Evolutionary conservation across 306 rosid species (phyloP).

Genomic region (Prunus fruticosa): DNA sequence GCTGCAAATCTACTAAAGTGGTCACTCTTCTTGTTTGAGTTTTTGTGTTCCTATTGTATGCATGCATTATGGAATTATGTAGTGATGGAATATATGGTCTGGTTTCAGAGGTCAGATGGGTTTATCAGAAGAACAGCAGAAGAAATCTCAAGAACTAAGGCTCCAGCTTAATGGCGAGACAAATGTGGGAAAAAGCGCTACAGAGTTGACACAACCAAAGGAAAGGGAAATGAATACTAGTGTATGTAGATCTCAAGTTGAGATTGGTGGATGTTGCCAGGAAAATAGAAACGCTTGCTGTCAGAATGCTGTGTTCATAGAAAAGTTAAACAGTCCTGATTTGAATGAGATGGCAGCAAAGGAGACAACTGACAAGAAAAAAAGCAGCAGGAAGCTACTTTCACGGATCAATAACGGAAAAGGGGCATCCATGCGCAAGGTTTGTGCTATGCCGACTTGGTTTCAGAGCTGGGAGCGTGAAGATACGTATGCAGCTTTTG

Average conservation of each 20-base stretch:
- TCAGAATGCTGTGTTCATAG: slow-evolving; percentile 37
- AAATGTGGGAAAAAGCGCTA: slow-evolving; percentile 33
- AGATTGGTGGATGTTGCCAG: slow-evolving; percentile 58
- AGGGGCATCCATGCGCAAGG: slow-evolving; percentile 47
- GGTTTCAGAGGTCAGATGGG: slow-evolving; percentile 93
- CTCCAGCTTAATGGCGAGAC: slow-evolving; percentile 42
- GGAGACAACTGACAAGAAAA: slow-evolving; percentile 36
- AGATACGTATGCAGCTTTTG: slow-evolving; percentile 79
- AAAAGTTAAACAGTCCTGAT: slow-evolving; percentile 34
- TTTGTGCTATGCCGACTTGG: slow-evolving; percentile 68
- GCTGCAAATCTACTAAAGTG: not conserved
- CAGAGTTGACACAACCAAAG: slow-evolving; percentile 25
- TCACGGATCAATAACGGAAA: slow-evolving; percentile 49
- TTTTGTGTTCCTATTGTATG: not conserved
- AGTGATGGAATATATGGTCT: slow-evolving; percentile 12
- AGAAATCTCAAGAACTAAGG: slow-evolving; percentile 52
- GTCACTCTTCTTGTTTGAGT: not conserved
- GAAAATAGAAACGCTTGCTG: slow-evolving; percentile 49
- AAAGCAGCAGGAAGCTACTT: slow-evolving; percentile 32
- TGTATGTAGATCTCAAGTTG: slow-evolving; percentile 21
- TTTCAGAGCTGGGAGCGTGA: slow-evolving; percentile 87
- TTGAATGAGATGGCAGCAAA: slow-evolving; percentile 38
- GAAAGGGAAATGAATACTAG: slow-evolving; percentile 15
- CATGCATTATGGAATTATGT: not conserved
- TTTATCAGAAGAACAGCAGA: slow-evolving; percentile 74